Evolutionary conservation across 345 rosid genomes (phyloP).

Genomic region (Toxicodendron radicans): DNA sequence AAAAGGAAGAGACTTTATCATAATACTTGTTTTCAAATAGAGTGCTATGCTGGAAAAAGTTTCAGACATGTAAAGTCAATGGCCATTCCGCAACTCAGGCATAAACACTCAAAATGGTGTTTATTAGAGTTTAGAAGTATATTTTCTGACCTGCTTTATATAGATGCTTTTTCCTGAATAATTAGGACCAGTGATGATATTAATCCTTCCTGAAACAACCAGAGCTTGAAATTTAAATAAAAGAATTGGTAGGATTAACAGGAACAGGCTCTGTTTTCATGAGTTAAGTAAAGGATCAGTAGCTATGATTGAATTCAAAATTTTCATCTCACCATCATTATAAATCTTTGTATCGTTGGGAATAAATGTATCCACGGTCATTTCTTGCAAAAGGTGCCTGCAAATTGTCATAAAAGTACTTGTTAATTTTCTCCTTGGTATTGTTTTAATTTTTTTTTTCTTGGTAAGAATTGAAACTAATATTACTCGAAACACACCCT

Average conservation of each 20-base stretch:
- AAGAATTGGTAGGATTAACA: not conserved
- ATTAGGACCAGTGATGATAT: slow-evolving; percentile 94
- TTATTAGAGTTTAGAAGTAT: not conserved
- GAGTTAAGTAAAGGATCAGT: slow-evolving; percentile 12
- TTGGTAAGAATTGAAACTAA: not conserved
- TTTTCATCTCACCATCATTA: slow-evolving; percentile 52
- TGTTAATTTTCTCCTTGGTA: not conserved
- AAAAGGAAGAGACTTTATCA: slow-evolving; percentile 13
- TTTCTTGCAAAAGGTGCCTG: slow-evolving; percentile 98
- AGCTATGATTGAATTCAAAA: slow-evolving; percentile 15
- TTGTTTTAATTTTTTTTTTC: not conserved
- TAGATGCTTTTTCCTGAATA: slow-evolving; percentile 98
- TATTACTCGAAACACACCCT: not conserved
- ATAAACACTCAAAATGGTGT: not conserved
- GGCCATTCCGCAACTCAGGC: not conserved
- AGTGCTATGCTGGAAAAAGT: slow-evolving; percentile 8
- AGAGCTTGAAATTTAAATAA: slow-evolving; percentile 16
- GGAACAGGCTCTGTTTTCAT: not conserved
- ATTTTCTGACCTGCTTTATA: slow-evolving; percentile 71
- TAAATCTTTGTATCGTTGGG: slow-evolving; percentile 80
- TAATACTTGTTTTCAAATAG: not conserved
- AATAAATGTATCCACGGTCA: slow-evolving; percentile 94
- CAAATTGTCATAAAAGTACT: slow-evolving; percentile 15
- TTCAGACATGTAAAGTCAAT: not conserved
- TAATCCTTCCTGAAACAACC: slow-evolving; percentile 62